Evolutionary conservation across 2,329 filamentous ascomycete species (phyloP).

Genomic region (Beauveria brongniartii): DNA sequence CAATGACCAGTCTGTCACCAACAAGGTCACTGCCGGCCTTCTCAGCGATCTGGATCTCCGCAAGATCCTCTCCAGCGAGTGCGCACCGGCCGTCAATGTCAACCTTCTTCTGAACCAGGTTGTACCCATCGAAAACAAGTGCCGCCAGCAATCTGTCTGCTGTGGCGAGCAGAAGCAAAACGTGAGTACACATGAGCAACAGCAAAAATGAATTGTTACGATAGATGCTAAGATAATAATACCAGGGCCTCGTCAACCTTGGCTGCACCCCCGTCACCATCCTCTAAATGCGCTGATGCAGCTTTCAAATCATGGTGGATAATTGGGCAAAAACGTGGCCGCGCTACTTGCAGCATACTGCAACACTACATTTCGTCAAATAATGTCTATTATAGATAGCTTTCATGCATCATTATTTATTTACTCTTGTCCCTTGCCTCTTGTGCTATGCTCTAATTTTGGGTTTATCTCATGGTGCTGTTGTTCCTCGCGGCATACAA

Average conservation of each 20-base stretch:
- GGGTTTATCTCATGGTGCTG: conserved; percentile 17
- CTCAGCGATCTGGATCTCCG: not conserved
- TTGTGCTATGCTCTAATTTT: not conserved
- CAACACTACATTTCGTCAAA: not conserved
- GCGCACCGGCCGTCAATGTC: not conserved
- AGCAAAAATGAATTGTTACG: no score
- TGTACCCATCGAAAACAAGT: not conserved
- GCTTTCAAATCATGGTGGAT: not conserved
- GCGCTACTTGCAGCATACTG: no score
- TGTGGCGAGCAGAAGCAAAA: not conserved
- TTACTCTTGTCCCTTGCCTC: not conserved
- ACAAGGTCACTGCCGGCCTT: not conserved
- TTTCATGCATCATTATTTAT: not conserved
- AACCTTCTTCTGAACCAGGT: not conserved
- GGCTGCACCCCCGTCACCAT: not conserved
- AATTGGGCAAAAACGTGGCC: no score
- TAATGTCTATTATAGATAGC: conserved; percentile 1
- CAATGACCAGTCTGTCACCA: not conserved
- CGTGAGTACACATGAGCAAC: not conserved
- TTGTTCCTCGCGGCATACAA: conserved; percentile 25
- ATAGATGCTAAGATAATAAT: not conserved
- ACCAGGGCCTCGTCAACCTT: conserved; percentile 1
- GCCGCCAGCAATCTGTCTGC: not conserved
- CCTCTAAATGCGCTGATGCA: not conserved
- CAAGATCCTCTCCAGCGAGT: not conserved